Evolutionary conservation across 176 grass and related monocot species (phyloP).

Genomic region (Avena eriantha): DNA sequence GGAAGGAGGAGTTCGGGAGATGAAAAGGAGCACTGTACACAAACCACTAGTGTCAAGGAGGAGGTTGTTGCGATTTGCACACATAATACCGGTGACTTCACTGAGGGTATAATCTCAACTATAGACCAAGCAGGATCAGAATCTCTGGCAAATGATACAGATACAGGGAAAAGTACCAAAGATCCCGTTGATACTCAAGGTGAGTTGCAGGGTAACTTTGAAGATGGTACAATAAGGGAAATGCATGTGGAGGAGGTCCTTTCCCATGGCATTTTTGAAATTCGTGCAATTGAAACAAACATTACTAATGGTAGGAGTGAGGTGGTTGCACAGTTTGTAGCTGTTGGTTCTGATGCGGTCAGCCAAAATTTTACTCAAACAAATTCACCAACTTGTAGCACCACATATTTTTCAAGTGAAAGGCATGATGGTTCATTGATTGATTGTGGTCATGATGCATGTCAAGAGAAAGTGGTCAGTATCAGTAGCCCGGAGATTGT

Average conservation of each 20-base stretch:
- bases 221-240: constrained; percentile 37
- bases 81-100: constrained; percentile 37
- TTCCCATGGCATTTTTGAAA: constrained; percentile 52
- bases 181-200: constrained; percentile 31
- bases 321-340: constrained; percentile 35
- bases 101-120: constrained; percentile 29
- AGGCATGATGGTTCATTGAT: constrained; percentile 30
- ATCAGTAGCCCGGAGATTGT: constrained; percentile 40
- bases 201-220: constrained; percentile 35
- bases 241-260: constrained; percentile 40
- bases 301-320: constrained; percentile 38
- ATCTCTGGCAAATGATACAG: constrained; percentile 36
- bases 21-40: constrained; percentile 26
- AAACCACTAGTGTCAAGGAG: constrained; percentile 45
- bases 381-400: constrained; percentile 33
- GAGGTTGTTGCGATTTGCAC: constrained; percentile 55
- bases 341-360: constrained; percentile 35
- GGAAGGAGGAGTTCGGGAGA: constrained; percentile 45
- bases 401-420: constrained; percentile 42
- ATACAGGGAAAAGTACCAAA: constrained; percentile 23
- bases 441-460: constrained; percentile 32
- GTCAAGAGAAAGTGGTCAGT: constrained; percentile 44
- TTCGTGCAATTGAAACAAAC: constrained; percentile 37
- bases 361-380: constrained; percentile 24
- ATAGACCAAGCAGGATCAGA: constrained; percentile 34